Evolutionary conservation across 768 basidiomycete genomes (phyloP).

Genomic region (Psilocybe sp.): DNA sequence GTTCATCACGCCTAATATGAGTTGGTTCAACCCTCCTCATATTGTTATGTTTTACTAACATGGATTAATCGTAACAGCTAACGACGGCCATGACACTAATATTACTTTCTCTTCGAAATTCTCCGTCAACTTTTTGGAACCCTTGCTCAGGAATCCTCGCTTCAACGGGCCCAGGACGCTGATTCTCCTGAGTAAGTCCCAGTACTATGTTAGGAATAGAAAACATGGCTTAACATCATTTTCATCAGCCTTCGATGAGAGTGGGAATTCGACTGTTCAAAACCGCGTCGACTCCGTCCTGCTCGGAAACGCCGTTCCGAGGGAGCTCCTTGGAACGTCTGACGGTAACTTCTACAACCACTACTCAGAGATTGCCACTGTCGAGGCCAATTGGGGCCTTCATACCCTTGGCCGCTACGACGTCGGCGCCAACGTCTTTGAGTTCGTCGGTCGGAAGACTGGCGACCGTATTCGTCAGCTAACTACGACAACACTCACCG

Average conservation of each 20-base stretch:
- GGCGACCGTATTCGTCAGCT: conserved; percentile 33
- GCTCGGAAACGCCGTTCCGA: conserved; percentile 43
- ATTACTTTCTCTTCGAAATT: conserved; percentile 44
- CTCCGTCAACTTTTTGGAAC: conserved; percentile 49
- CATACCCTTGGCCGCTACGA: conserved; percentile 58
- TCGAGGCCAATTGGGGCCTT: conserved; percentile 61
- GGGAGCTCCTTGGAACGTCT: conserved; percentile 34
- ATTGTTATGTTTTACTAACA: background rate
- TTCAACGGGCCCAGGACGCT: conserved; percentile 58
- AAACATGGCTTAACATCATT: background rate
- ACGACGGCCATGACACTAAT: conserved; percentile 62
- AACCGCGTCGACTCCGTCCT: conserved; percentile 47
- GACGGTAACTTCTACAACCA: conserved; percentile 61
- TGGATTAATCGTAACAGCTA: conserved; percentile 21
- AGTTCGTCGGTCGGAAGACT: conserved; percentile 43
- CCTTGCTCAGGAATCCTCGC: conserved; percentile 43
- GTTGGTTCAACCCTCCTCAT: conserved; percentile 9
- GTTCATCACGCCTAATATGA: conserved; percentile 62
- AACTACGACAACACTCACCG: background rate
- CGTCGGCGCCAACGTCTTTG: conserved; percentile 56
- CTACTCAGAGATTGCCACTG: conserved; percentile 54
- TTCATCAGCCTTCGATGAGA: conserved; percentile 53
- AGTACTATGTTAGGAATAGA: background rate
- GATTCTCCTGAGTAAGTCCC: conserved; percentile 42
- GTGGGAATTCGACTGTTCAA: conserved; percentile 32